Base-by-base conservation (phyloP, 768 basidiomycete species). In the Leucocoprinus sp. region DNA sequence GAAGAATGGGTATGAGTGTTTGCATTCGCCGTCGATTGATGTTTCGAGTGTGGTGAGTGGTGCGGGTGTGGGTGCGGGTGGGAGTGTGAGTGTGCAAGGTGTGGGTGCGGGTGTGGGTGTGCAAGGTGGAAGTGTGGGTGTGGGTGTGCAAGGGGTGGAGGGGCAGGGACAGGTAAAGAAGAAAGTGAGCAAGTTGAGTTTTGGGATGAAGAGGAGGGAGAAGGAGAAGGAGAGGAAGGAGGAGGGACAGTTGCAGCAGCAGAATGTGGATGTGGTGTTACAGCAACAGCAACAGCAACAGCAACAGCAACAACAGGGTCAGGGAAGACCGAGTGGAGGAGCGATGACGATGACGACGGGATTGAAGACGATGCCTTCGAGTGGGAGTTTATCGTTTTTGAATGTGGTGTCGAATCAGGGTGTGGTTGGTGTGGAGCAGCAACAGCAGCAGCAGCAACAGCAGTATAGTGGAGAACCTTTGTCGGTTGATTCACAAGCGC, bases 11-110 rank as follows among this genome's bases (percentile, higher is more conserved):
- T 98, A 91, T 60, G 95, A 99, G 61, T 99, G 96, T 66, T 87
- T 95, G 18, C 92, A 99, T 60, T 64, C 88, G 23, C 95, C 95
- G 0, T 93, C 90, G 22, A 97, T 98, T 61, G 93, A 96, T 58
- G 65, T 97, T 8, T 73, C 84, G 3, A 84, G 89, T 11, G 71
- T 95, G 36, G 36, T 18, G 26, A 27, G 11, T 27, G 26, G 5
- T 5, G 26, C 11, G 26, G 26, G 26, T 27, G 26, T 27, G 5
- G 26, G 11, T 5, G 26, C 26, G 5, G 26, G 26, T 5, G 11
- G 26, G 26, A 5, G 5, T 27, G 26, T 27, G 26, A 11, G 26
- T 9, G 74, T 78, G 8, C 52, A 54, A 1, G 52, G 66, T 8
- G 52, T 60, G 3, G 47, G 43, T 36, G 54, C 55, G 29, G 26